Percentiles rank a stretch among this genome's conserved stretches.
phyloP scores from a whole-genome alignment of 352 stramenopile genomes.

The Phytopythium vexans region DNA sequence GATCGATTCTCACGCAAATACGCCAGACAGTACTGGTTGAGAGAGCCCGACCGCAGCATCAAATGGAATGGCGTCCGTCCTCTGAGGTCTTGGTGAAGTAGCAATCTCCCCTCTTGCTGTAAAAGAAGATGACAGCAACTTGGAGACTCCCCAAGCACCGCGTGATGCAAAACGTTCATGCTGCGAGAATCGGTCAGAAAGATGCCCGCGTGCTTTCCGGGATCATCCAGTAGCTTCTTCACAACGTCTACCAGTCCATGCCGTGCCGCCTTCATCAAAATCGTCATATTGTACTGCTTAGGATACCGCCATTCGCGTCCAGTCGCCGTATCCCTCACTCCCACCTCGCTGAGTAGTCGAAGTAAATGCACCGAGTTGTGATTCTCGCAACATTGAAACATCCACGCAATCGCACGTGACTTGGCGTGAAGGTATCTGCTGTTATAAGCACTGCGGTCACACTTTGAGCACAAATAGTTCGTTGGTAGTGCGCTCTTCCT shows the following conservation, averaged over 20 bases:
- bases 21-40: conserved; percentile 46
- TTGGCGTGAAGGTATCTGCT: conserved; percentile 23
- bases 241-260: conserved; percentile 38
- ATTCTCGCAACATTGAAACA: conserved; percentile 69
- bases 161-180: conserved; percentile 55
- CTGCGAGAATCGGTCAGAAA: conserved; percentile 44
- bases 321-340: conserved; percentile 9
- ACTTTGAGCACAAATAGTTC: conserved; percentile 50
- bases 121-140: conserved; percentile 36
- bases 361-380: conserved; percentile 51
- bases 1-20: conserved; percentile 26
- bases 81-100: conserved; percentile 48
- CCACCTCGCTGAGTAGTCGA: conserved; percentile 23
- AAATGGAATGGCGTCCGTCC: conserved; percentile 56
- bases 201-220: conserved; percentile 30
- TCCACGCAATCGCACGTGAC: conserved; percentile 37
- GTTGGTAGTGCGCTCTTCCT: conserved; percentile 6
- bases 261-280: conserved; percentile 52
- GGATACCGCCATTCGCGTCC: conserved; percentile 32
- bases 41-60: conserved; percentile 41
- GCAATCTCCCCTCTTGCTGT: conserved; percentile 32
- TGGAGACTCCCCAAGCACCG: conserved; percentile 33
- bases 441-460: conserved; percentile 32
- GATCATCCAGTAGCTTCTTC: conserved; percentile 34
- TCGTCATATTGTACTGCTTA: conserved; percentile 25